These are phyloP conservation scores for Hymenoscyphus infarciens DNA, from an alignment of 2,329 filamentous ascomycete genomes.

Conservation along the genomic window DNA sequence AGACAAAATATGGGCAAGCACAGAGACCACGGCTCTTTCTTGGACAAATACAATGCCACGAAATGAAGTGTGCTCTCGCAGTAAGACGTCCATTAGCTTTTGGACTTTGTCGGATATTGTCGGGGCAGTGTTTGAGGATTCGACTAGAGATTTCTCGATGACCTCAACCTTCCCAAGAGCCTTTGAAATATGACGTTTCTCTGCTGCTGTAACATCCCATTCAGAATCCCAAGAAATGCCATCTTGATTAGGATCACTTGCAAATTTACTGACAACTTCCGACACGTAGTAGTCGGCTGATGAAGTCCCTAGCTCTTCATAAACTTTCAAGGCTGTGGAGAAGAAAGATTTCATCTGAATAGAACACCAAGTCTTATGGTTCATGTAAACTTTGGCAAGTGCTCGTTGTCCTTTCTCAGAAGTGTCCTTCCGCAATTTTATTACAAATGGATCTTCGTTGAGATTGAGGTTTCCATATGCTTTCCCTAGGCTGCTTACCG, in stretches of 20 bases:
- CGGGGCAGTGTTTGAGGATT: slow-evolving; percentile 16
- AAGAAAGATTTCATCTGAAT: slow-evolving; percentile 55
- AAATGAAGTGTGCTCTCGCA: slow-evolving; percentile 44
- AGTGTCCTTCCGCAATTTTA: slow-evolving; percentile 42
- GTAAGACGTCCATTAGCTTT: slow-evolving; percentile 52
- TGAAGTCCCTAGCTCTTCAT: slow-evolving; percentile 61
- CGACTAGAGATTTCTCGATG: slow-evolving; percentile 23
- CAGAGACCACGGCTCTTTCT: slow-evolving; percentile 57
- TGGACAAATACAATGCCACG: slow-evolving; percentile 63
- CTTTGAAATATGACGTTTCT: slow-evolving; percentile 53
- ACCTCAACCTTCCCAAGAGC: slow-evolving; percentile 41
- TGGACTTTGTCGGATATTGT: slow-evolving; percentile 55
- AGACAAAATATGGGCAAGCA: slow-evolving; percentile 47
- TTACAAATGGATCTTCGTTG: slow-evolving; percentile 56
- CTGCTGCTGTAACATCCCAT: slow-evolving; percentile 42
- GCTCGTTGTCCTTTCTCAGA: slow-evolving; percentile 40
- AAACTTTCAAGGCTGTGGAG: slow-evolving; percentile 48
- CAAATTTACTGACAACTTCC: slow-evolving; percentile 43
- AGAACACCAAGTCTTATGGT: slow-evolving; percentile 48
- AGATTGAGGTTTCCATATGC: slow-evolving; percentile 49
- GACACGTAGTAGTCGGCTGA: slow-evolving; percentile 64
- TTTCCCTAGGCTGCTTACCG: slow-evolving; percentile 23
- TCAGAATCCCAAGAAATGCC: slow-evolving; percentile 37
- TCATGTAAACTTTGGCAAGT: slow-evolving; percentile 41
- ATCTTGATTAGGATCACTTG: slow-evolving; percentile 39